phyloP scores from a whole-genome alignment of 345 rosid species.

The Hypericum androsaemum region DNA sequence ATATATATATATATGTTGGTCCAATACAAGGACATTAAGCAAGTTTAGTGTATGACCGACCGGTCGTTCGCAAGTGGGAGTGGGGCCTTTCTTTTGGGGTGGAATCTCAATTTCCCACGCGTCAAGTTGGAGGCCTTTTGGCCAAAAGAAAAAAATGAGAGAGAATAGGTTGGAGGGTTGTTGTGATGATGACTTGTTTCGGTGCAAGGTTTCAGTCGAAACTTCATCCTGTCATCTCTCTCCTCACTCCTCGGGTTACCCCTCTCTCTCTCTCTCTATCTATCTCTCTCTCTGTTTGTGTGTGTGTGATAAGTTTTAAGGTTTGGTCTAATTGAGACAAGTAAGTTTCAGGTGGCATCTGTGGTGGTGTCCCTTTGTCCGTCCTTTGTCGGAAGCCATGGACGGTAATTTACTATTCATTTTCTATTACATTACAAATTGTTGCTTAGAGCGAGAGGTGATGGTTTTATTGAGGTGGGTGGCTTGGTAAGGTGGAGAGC shows the following conservation, averaged over 20 bases:
- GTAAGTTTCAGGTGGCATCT: constrained; percentile 30
- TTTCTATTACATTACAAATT: not conserved
- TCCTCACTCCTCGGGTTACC: constrained; percentile 14
- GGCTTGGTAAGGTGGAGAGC: not conserved
- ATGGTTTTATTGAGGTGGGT: not conserved
- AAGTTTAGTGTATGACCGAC: too few species aligned
- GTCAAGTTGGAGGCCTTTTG: too few species aligned
- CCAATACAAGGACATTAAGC: too few species aligned
- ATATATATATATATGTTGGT: too few species aligned
- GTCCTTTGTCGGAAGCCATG: constrained; percentile 25
- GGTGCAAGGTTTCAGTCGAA: constrained; percentile 6
- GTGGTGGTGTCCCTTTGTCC: constrained; percentile 22
- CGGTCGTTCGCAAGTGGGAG: too few species aligned
- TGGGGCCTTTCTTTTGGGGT: too few species aligned
- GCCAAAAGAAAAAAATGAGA: too few species aligned
- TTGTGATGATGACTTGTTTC: too few species aligned
- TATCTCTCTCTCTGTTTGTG: constrained; percentile 9
- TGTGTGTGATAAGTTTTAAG: not conserved
- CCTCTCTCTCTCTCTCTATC: not conserved
- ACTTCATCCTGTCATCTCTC: constrained; percentile 3
- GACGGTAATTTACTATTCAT: constrained; percentile 35
- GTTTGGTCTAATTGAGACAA: too few species aligned
- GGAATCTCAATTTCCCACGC: too few species aligned
- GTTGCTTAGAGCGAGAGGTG: not conserved
- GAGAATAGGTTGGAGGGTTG: too few species aligned